Conservation (phyloP, 2,329 filamentous ascomycete species). For the Pseudogymnoascus sp. region DNA sequence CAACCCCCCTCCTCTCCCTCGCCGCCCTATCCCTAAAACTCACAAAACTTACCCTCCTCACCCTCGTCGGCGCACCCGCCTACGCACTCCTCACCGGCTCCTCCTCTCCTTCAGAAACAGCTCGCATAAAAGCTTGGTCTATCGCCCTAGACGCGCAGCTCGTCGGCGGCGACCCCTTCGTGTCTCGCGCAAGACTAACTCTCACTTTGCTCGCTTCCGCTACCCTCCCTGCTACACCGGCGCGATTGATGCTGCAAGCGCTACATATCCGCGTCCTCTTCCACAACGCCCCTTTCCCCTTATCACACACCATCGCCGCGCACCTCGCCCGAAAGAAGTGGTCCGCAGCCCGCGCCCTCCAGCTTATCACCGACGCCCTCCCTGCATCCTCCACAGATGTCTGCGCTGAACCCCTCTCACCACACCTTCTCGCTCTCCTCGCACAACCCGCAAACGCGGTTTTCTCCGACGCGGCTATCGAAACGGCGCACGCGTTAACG, state of each 20-base stretch:
- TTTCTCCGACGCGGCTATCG: slow-evolving; percentile 65
- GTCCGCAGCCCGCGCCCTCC: slow-evolving; percentile 66
- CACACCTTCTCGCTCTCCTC: slow-evolving; percentile 66
- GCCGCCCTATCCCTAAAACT: slow-evolving; percentile 73
- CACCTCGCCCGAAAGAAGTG: slow-evolving; percentile 69
- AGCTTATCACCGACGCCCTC: slow-evolving; percentile 37
- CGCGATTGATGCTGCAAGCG: slow-evolving; percentile 81
- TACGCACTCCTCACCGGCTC: slow-evolving; percentile 74
- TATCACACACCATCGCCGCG: slow-evolving; percentile 61
- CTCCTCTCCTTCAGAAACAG: slow-evolving; percentile 76
- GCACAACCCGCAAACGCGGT: slow-evolving; percentile 76
- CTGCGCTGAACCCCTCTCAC: slow-evolving; percentile 55
- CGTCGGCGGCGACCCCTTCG: slow-evolving; percentile 79
- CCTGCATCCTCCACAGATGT: slow-evolving; percentile 30
- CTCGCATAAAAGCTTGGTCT: slow-evolving; percentile 82
- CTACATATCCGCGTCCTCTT: slow-evolving; percentile 84
- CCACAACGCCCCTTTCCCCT: slow-evolving; percentile 55
- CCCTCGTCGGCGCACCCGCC: slow-evolving; percentile 64
- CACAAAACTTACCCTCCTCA: slow-evolving; percentile 70
- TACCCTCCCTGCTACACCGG: slow-evolving; percentile 75
- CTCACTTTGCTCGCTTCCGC: slow-evolving; percentile 81
- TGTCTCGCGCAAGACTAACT: slow-evolving; percentile 77
- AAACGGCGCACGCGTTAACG: slow-evolving; percentile 80
- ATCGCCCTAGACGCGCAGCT: slow-evolving; percentile 91
- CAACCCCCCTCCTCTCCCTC: slow-evolving; percentile 78